Evolutionary conservation across 495 filamentous ascomycete genomes (phyloP).

Genomic region (Sordaria brevicollis): DNA sequence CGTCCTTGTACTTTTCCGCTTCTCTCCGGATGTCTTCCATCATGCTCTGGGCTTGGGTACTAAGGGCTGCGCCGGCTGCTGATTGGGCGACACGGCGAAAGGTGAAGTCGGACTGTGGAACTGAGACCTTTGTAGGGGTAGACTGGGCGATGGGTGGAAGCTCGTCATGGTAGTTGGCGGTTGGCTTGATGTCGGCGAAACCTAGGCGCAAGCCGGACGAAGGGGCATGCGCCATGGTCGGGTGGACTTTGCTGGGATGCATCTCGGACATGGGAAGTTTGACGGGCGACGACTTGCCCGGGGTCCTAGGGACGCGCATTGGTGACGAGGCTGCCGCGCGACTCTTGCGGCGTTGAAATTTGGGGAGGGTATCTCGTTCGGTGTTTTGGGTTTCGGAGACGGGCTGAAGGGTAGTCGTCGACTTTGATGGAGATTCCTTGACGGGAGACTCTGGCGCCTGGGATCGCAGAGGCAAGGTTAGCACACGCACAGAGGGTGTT

Average conservation of each 20-base stretch:
- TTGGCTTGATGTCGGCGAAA: slow-evolving; percentile 49
- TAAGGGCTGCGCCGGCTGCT: slow-evolving; percentile 46
- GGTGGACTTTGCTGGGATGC: slow-evolving; percentile 67
- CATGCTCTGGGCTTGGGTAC: slow-evolving; percentile 61
- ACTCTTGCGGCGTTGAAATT: slow-evolving; percentile 15
- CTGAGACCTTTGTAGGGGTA: slow-evolving; percentile 39
- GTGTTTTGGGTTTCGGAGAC: slow-evolving; percentile 34
- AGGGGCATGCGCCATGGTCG: slow-evolving; percentile 51
- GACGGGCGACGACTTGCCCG: slow-evolving; percentile 30
- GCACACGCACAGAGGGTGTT: slow-evolving; percentile 2
- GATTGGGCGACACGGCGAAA: slow-evolving; percentile 55
- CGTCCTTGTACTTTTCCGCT: slow-evolving; percentile 53
- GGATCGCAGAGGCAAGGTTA: neutral
- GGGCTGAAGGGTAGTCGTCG: slow-evolving; percentile 25
- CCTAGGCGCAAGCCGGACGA: slow-evolving; percentile 58
- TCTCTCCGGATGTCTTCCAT: slow-evolving; percentile 69
- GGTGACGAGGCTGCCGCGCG: slow-evolving; percentile 31
- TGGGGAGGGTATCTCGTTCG: slow-evolving; percentile 4
- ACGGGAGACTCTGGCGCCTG: slow-evolving; percentile 9
- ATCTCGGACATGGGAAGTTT: slow-evolving; percentile 58
- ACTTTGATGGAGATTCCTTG: slow-evolving; percentile 1
- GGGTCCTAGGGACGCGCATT: slow-evolving; percentile 28
- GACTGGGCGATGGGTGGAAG: slow-evolving; percentile 20
- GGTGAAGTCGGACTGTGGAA: slow-evolving; percentile 55
- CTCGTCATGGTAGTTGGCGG: slow-evolving; percentile 21